Evolutionary conservation across 2,329 filamentous ascomycete genomes (phyloP).

Genomic region (Fusarium oxysporum): DNA sequence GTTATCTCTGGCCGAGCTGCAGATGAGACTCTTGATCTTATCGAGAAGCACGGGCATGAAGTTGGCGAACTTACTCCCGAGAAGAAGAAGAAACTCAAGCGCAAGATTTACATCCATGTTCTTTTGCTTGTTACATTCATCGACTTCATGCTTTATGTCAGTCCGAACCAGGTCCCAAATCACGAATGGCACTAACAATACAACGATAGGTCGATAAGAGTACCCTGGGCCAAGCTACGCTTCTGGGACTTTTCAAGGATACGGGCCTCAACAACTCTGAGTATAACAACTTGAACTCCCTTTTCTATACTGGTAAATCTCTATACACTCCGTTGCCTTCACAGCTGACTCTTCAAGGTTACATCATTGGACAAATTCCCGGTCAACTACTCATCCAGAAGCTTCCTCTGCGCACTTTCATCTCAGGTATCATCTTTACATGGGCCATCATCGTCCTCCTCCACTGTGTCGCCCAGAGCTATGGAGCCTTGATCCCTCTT

Average conservation of each 20-base stretch:
- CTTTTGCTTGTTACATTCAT: not conserved
- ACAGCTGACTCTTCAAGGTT: not conserved
- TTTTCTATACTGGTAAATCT: not conserved
- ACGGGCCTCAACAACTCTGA: not conserved
- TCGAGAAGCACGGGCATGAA: not conserved
- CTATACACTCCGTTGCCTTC: no score
- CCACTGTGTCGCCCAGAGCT: not conserved
- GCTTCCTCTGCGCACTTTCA: not conserved
- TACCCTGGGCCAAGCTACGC: not conserved
- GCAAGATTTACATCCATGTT: conserved; percentile 6
- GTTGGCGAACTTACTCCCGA: not conserved
- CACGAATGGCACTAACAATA: not conserved
- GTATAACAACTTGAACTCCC: conserved; percentile 5
- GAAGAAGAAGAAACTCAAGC: not conserved
- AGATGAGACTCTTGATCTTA: conserved; percentile 4
- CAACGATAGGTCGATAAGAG: not conserved
- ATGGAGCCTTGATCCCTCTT: not conserved
- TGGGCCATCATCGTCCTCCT: not conserved
- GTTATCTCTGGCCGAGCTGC: not conserved
- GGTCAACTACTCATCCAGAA: conserved; percentile 7
- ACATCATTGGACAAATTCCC: not conserved
- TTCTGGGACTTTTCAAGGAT: not conserved
- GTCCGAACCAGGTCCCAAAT: no score
- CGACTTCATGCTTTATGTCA: conserved; percentile 2
- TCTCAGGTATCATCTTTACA: not conserved